phyloP scores from a whole-genome alignment of 2,329 filamentous ascomycete genomes.

The Clonostachys rhizophaga region DNA sequence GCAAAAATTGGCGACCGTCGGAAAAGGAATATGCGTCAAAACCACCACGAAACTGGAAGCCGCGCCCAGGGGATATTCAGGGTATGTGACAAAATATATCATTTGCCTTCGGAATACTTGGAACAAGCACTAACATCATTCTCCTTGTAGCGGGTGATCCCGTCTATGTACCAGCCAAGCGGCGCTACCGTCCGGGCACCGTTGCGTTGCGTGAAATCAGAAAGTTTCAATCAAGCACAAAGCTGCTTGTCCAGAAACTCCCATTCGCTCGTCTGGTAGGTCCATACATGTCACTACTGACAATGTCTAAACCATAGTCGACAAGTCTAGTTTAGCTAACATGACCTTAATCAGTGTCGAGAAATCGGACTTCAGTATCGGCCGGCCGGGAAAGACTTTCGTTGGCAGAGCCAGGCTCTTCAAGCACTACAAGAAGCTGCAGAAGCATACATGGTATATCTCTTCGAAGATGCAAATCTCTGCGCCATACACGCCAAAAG shows the following conservation, averaged over 20 bases:
- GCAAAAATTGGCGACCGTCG: slow-evolving; percentile 6
- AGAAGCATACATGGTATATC: slow-evolving; percentile 92
- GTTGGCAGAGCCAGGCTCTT: slow-evolving; percentile 96
- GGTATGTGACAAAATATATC: slow-evolving; percentile 16
- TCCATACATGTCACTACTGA: slow-evolving; percentile 1
- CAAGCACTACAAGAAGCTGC: slow-evolving; percentile 89
- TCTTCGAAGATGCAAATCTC: slow-evolving; percentile 82
- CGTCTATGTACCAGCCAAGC: slow-evolving; percentile 55
- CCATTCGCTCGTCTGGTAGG: slow-evolving; percentile 73
- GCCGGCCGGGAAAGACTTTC: slow-evolving; percentile 62
- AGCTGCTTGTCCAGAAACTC: slow-evolving; percentile 77
- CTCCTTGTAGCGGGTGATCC: slow-evolving; percentile 62
- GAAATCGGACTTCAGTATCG: slow-evolving; percentile 68
- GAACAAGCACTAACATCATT: slow-evolving; percentile 11
- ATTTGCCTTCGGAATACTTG: background rate
- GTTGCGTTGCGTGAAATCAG: slow-evolving; percentile 88
- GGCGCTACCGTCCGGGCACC: slow-evolving; percentile 73
- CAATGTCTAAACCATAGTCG: slow-evolving; percentile 6
- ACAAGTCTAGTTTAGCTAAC: background rate
- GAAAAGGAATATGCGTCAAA: slow-evolving; percentile 4
- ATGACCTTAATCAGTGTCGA: slow-evolving; percentile 42
- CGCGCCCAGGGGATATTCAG: slow-evolving; percentile 33
- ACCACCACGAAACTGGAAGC: slow-evolving; percentile 9
- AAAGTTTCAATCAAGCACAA: slow-evolving; percentile 83
- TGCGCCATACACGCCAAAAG: slow-evolving; percentile 96